These are phyloP conservation scores for Trichophyton verrucosum DNA, from an alignment of 2,329 filamentous ascomycete species.

Conservation along the genomic window DNA sequence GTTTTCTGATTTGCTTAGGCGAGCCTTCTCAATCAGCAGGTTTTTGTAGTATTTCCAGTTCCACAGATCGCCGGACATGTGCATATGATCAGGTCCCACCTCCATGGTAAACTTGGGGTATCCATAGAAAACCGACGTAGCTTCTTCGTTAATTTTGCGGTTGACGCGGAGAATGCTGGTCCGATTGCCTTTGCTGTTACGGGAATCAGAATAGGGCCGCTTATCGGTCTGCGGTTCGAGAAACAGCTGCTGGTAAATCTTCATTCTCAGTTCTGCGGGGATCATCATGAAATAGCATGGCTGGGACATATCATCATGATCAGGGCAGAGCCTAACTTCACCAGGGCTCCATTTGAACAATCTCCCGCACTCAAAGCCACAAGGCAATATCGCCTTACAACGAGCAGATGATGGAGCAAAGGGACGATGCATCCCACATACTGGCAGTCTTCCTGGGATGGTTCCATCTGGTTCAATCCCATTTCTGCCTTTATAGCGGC, in stretches of 20 bases:
- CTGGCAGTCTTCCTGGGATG: neutral
- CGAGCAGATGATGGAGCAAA: neutral
- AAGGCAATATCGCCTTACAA: neutral
- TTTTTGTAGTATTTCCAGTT: neutral
- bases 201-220: neutral
- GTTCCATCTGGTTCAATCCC: neutral
- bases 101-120: neutral
- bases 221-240: neutral
- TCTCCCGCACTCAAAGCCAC: neutral
- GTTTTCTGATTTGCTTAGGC: neutral
- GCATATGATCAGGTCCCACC: neutral
- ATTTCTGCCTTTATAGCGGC: neutral
- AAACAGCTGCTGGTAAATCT: neutral
- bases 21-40: neutral
- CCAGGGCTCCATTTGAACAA: neutral
- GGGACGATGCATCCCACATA: neutral
- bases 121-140: neutral
- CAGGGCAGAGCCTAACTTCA: neutral
- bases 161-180: conserved; percentile 1
- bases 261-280: neutral
- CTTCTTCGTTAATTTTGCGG: neutral
- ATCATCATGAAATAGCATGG: neutral
- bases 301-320: neutral
- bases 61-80: neutral
- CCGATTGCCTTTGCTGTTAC: neutral